Conservation (phyloP, 768 basidiomycete species). For the Collybia sordida region DNA sequence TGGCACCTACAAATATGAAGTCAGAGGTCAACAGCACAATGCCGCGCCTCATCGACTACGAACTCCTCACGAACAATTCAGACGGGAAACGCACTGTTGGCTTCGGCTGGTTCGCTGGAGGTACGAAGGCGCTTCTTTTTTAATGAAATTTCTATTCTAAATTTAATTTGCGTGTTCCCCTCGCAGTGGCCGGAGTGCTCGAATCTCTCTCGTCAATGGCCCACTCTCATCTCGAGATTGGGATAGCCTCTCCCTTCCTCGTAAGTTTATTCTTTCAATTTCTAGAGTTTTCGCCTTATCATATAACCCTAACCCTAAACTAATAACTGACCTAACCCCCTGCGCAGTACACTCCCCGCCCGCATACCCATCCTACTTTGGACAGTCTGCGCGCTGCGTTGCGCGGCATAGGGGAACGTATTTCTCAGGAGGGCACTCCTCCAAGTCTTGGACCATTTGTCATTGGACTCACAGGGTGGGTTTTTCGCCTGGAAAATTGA, state of each 20-base stretch:
- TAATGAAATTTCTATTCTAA: slow-evolving; percentile 1
- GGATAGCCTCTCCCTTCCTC: slow-evolving; percentile 81
- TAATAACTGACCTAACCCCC: slow-evolving; percentile 1
- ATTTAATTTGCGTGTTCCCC: background rate
- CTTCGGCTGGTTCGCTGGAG: slow-evolving; percentile 93
- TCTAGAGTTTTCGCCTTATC: too few relatives aligned
- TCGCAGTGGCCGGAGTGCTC: slow-evolving; percentile 75
- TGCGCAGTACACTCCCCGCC: slow-evolving; percentile 71
- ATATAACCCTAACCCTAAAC: slow-evolving; percentile 8
- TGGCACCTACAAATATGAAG: slow-evolving; percentile 23
- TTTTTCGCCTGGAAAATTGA: background rate
- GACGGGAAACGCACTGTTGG: slow-evolving; percentile 78
- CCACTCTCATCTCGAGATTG: slow-evolving; percentile 73
- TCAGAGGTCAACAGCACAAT: slow-evolving; percentile 11
- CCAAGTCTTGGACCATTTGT: slow-evolving; percentile 72
- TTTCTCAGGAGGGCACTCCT: slow-evolving; percentile 59
- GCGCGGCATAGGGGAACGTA: slow-evolving; percentile 53
- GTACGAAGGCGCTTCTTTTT: slow-evolving; percentile 36
- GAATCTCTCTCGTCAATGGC: slow-evolving; percentile 82
- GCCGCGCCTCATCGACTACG: slow-evolving; percentile 79
- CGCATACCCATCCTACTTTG: slow-evolving; percentile 69
- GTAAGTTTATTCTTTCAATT: slow-evolving; percentile 38
- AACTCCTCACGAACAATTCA: slow-evolving; percentile 60
- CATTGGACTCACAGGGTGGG: slow-evolving; percentile 81
- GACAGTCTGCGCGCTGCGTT: slow-evolving; percentile 51